Evolutionary conservation across 2,329 filamentous ascomycete genomes (phyloP).

Genomic region (Ceratocystis harringtonii): DNA sequence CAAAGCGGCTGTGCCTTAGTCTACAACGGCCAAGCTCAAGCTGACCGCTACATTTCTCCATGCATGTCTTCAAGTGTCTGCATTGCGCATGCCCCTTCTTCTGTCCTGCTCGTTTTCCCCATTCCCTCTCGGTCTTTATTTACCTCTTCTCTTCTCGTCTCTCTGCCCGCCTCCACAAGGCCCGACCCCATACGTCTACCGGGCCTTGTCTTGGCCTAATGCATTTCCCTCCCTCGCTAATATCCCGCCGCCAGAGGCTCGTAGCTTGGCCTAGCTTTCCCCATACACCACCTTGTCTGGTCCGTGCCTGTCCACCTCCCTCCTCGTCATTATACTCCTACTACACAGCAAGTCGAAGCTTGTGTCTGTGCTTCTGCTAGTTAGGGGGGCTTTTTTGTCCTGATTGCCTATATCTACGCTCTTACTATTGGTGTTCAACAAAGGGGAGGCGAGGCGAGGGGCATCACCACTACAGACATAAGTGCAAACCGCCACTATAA

Average conservation of each 20-base stretch:
- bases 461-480: too few relatives aligned
- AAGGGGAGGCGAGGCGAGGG: too few relatives aligned
- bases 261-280: background rate
- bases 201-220: background rate
- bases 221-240: background rate
- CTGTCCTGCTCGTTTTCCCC: background rate
- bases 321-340: background rate
- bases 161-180: background rate
- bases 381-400: background rate
- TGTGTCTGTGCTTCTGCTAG: background rate
- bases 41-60: slow-evolving; percentile 1
- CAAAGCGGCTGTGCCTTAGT: too few relatives aligned
- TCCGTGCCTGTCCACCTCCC: background rate
- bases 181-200: background rate
- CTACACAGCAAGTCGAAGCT: too few relatives aligned
- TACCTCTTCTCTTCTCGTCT: background rate
- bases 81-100: background rate
- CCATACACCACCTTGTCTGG: background rate
- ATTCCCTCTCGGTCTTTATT: background rate
- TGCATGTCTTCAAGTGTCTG: background rate
- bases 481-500: too few relatives aligned
- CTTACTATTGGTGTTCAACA: too few relatives aligned
- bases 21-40: background rate
- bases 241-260: background rate
- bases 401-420: too few relatives aligned